Evolutionary conservation across 306 rosid genomes (phyloP), one percentile per base, ranked within the genome.

Genomic region (Sicyos edulis): DNA sequence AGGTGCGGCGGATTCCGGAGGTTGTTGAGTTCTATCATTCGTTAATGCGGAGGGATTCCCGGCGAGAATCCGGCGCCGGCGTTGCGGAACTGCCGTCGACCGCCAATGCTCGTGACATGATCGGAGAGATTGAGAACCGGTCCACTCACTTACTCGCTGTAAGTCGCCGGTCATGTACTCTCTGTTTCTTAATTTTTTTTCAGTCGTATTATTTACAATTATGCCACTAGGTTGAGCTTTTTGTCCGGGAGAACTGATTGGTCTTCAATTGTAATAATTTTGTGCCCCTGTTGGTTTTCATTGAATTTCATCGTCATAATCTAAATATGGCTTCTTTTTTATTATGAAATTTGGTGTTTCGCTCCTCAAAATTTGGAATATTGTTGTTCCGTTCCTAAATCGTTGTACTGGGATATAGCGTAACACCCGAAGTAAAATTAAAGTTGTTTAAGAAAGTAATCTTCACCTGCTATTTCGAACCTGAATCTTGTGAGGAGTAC

Each of bases 61-160:
- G 97, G 54, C 82, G 88, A 26, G 97, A 95, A 3, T 68, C 86
- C 0, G 77, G 80, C 74, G 52, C 83, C 60, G 79, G 85, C 19
- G 59, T 16, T 11, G 34, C 79, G 9, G 97, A 87, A 63, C 80
- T 68, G 0, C 86, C 88, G 79, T 72, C 88, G 10, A 82, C 91
- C 49, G 80, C 95, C 54, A 95, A 84, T 37, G 82, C 99, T 20
- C 97, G 99, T 5, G 96, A 91, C 83, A 95, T 95, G 99, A 95
- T 95, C 87, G 99, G 97, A 52, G 99, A 95, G 88, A 95, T 95
- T n/a, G 99, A 91, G 87, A 95, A 95, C 82, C 97, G 99, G n/a
- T 95, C 99, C 1, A 56, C 96, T 55, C 85, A 95, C 77, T 72
- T 95, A 75, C 84, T 87, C 71, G 96, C 96, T 50, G 99, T 95